phyloP scores from a whole-genome alignment of 2,329 filamentous ascomycete species.

The Cytospora schulzeri region DNA sequence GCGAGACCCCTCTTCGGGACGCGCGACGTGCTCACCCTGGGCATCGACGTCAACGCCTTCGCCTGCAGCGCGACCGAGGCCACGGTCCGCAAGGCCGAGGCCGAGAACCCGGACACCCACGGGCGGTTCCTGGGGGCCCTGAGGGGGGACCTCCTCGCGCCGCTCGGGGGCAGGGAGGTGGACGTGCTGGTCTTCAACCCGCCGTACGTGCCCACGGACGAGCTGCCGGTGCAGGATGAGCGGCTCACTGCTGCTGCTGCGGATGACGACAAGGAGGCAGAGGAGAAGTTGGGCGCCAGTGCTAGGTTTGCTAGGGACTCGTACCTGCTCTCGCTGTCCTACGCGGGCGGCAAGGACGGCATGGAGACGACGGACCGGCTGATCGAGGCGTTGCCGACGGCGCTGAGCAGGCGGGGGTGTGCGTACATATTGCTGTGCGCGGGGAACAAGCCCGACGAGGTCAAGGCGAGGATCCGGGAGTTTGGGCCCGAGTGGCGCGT shows the following conservation, averaged over 20 bases:
- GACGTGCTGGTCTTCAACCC: slow-evolving; percentile 96
- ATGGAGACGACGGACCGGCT: slow-evolving; percentile 92
- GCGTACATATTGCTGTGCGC: slow-evolving; percentile 89
- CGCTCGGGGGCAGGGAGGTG: slow-evolving; percentile 60
- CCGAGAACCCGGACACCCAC: slow-evolving; percentile 38
- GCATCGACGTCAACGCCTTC: slow-evolving; percentile 82
- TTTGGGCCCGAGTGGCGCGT: slow-evolving; percentile 67
- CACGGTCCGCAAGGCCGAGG: slow-evolving; percentile 61
- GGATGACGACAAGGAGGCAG: slow-evolving; percentile 33
- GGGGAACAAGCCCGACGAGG: slow-evolving; percentile 80
- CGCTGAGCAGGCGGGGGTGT: slow-evolving; percentile 69
- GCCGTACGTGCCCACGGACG: slow-evolving; percentile 88
- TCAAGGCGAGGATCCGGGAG: slow-evolving; percentile 62
- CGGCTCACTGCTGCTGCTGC: slow-evolving; percentile 31
- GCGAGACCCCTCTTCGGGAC: slow-evolving; percentile 72
- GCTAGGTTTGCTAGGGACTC: slow-evolving; percentile 75
- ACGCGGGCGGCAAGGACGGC: slow-evolving; percentile 84
- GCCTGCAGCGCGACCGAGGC: slow-evolving; percentile 75
- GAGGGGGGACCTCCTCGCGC: slow-evolving; percentile 68
- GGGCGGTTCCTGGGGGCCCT: slow-evolving; percentile 65
- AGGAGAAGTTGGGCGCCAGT: slow-evolving; percentile 36
- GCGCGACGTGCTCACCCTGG: slow-evolving; percentile 69
- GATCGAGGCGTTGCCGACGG: slow-evolving; percentile 65
- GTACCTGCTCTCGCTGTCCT: slow-evolving; percentile 80
- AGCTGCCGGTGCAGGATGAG: slow-evolving; percentile 60